Evolutionary conservation across 1,284 basidiomycete species (phyloP).

Genomic region (Malassezia caprae): DNA sequence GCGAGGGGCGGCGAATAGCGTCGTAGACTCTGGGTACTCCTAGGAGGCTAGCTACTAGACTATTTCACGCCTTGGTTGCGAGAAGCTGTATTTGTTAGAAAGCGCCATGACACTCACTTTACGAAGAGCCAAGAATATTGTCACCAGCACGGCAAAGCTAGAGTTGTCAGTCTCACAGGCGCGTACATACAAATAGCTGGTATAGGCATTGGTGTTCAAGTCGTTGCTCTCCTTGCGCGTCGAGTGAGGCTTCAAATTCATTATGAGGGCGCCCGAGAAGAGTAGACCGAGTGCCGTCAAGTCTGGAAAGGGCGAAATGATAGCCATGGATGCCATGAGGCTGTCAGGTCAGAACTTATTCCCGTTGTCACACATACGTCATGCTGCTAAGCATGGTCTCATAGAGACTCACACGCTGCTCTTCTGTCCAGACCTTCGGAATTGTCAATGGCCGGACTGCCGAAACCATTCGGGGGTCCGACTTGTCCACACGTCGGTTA

Average conservation of each 20-base stretch:
- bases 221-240: slow-evolving; percentile 8
- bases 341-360: neutral
- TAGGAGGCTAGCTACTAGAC: neutral
- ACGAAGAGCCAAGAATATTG: neutral
- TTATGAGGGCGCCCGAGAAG: slow-evolving; percentile 1
- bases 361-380: slow-evolving; percentile 2
- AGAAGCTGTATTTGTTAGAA: neutral
- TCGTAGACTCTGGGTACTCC: no score
- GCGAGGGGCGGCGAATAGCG: neutral
- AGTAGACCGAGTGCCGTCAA: slow-evolving; percentile 3
- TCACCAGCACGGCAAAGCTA: slow-evolving; percentile 7
- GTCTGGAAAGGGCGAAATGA: slow-evolving; percentile 13
- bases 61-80: neutral
- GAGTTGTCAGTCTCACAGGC: neutral
- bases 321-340: slow-evolving; percentile 1
- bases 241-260: slow-evolving; percentile 4
- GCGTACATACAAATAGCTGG: slow-evolving; percentile 13
- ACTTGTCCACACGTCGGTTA: slow-evolving; percentile 12
- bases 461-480: slow-evolving; percentile 1
- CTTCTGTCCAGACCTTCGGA: slow-evolving; percentile 3
- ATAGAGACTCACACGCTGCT: neutral
- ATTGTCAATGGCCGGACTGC: slow-evolving; percentile 1
- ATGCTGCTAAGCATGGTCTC: slow-evolving; percentile 4
- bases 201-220: slow-evolving; percentile 6
- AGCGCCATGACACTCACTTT: slow-evolving; percentile 2